phyloP scores from a whole-genome alignment of 345 rosid genomes.

The Geranium brycei region DNA sequence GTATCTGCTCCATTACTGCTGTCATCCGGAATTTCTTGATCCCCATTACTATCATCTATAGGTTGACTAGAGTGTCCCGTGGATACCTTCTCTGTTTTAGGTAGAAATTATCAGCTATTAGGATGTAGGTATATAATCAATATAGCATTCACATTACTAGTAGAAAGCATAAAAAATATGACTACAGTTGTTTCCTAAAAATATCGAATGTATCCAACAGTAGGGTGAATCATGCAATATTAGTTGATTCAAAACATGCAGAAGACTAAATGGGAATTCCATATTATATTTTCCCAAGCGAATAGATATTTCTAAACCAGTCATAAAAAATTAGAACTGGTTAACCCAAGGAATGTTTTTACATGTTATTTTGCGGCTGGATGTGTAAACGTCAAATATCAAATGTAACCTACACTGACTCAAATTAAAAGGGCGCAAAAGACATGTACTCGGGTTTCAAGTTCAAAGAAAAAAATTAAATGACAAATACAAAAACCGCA shows the following conservation, averaged over 20 bases:
- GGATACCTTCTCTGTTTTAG: slow-evolving; percentile 15
- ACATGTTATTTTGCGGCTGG: not conserved
- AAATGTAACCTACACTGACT: too few species aligned
- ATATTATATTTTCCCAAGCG: too few species aligned
- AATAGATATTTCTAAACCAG: too few species aligned
- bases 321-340: too few species aligned
- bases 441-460: not conserved
- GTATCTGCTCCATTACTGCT: slow-evolving; percentile 22
- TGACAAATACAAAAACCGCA: slow-evolving; percentile 10
- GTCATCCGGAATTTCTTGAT: slow-evolving; percentile 12
- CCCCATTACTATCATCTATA: slow-evolving; percentile 12
- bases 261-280: too few species aligned
- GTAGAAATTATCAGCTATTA: not conserved
- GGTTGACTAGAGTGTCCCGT: slow-evolving; percentile 18
- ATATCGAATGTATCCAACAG: too few species aligned
- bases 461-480: not conserved
- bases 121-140: not conserved
- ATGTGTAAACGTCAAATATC: not conserved
- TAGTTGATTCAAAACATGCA: too few species aligned
- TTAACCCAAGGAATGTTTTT: too few species aligned
- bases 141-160: too few species aligned
- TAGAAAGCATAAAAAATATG: too few species aligned
- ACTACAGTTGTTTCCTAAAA: not conserved
- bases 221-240: too few species aligned
- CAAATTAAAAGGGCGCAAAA: too few species aligned